These are phyloP conservation scores for Fonsecaea nubica DNA, from an alignment of 2,329 filamentous ascomycete species.

Conservation along the genomic window DNA sequence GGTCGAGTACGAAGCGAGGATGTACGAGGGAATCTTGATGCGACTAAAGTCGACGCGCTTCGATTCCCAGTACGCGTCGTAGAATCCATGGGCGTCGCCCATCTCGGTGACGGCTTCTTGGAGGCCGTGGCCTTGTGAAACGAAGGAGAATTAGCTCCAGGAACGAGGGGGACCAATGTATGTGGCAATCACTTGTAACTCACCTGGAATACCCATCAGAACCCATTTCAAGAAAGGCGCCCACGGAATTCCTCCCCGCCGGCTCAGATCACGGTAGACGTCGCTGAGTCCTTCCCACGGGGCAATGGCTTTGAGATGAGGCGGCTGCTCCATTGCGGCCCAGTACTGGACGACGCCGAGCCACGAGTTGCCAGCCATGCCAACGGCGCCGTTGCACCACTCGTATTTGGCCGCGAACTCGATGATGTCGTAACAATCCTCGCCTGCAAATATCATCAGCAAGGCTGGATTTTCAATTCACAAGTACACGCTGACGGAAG, in stretches of 20 bases:
- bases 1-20: slow-evolving; percentile 42
- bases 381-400: slow-evolving; percentile 56
- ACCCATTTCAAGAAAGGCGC: slow-evolving; percentile 28
- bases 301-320: slow-evolving; percentile 53
- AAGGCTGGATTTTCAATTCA: no score
- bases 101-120: slow-evolving; percentile 25
- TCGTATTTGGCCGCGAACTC: slow-evolving; percentile 50
- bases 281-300: slow-evolving; percentile 59
- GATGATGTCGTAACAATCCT: slow-evolving; percentile 56
- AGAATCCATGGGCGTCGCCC: slow-evolving; percentile 18
- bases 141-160: not conserved
- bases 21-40: slow-evolving; percentile 48
- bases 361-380: slow-evolving; percentile 54
- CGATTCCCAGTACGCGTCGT: slow-evolving; percentile 39
- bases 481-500: no score
- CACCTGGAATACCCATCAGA: slow-evolving; percentile 25
- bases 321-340: slow-evolving; percentile 52
- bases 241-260: slow-evolving; percentile 48
- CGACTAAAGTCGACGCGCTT: slow-evolving; percentile 37
- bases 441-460: slow-evolving; percentile 37
- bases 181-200: not conserved
- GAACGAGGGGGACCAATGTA: not conserved
- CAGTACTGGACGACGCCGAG: slow-evolving; percentile 54
- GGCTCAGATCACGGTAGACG: slow-evolving; percentile 56
- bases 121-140: slow-evolving; percentile 13